Evolutionary conservation across 805 yeast genomes (phyloP), one percentile per base, ranked within the genome.

Genomic region (Starmerella cellae): DNA sequence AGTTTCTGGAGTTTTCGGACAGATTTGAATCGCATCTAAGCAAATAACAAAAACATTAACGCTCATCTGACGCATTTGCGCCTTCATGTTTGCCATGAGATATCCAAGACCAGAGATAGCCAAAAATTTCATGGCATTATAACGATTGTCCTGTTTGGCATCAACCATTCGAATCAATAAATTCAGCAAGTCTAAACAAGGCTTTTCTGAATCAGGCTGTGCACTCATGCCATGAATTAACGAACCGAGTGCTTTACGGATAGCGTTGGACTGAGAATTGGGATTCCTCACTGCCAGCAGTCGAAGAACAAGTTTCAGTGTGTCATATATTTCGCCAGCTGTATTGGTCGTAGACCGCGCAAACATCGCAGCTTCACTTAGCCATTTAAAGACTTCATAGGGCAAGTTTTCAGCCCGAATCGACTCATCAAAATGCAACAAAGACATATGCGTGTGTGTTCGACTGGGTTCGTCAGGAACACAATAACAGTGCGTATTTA

Each of bases 61-160:
- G 5, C 50, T 29, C 44, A 51, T 38, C 28, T 51, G 54, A 2
- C 50, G 44, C 43, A 50, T 44, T n/a, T 42, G 41, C 22, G 29
- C 30, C 11, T 41, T 35, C 16, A 42, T 27, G 19, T 37, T 34
- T 24, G 29, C 35, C 11, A 46, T 39, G 11, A 51, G 35, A 17
- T 39, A 40, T 3, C 55, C 55, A 19, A 51, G 42, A 1, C 52
- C 52, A 4, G 50, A 37, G 29, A 51, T 46, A 3, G 54, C 53
- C 19, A 51, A 41, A 30, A 46, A 49, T 27, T 51, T 51, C 55
- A 51, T 51, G 5, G 52, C 46, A 23, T 51, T 52, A 41, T 45
- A 50, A 26, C 35, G 37, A 22, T 28, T 21, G 17, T 34, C 27
- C 28, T 45, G 45, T 23, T 43, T 43, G 13, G 44, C 46, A 22